Base-by-base conservation (phyloP, 805 yeast genomes). In the Candida methanosorbosa region DNA sequence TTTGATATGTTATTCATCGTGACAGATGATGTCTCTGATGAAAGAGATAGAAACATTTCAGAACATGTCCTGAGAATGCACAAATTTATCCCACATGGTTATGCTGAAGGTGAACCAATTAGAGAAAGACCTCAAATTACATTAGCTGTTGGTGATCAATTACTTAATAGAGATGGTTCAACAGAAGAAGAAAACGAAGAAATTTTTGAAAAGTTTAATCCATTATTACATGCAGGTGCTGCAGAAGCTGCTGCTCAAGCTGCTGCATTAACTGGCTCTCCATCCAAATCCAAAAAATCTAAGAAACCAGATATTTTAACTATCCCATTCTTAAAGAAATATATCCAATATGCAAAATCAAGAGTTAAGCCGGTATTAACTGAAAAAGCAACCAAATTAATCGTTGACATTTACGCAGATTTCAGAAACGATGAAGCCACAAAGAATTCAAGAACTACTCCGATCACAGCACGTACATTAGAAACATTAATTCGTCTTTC, bases 401-500 rank as follows among this genome's bases (percentile, higher is more conserved):
- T 92, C 49, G 92, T 87, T 17, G 73, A 71, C 35, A 75, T 82
- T 14, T 92, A 90, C 54, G 66, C 95, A 2, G 76, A 78, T 11
- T 67, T 92, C 44, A 75, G 98, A 64, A 88, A 87, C 55, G 83
- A 81, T 43, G 70, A 70, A 36, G 62, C 68, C 35, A 71, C 68
- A 27, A 66, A 60, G 40, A 82, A 78, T 45, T 73, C 81, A 35
- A 72, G 78, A 51, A 88, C 96, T 1, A 81, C 95, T 1, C 97
- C 98, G 25, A 84, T 90, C 45, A 90, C 98, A 2, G 95, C 97
- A n/a, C 83, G 98, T 77, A 92, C 97, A 4, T 67, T 90, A 46
- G 98, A 90, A 60, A 90, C 98, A 0, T 67, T 90, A 44, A 90
- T 90, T 56, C 94, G 98, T 68, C 66, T 90, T 39, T 70, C 97